Base-by-base conservation (phyloP, 768 basidiomycete genomes). In the Termitomyces sp. region DNA sequence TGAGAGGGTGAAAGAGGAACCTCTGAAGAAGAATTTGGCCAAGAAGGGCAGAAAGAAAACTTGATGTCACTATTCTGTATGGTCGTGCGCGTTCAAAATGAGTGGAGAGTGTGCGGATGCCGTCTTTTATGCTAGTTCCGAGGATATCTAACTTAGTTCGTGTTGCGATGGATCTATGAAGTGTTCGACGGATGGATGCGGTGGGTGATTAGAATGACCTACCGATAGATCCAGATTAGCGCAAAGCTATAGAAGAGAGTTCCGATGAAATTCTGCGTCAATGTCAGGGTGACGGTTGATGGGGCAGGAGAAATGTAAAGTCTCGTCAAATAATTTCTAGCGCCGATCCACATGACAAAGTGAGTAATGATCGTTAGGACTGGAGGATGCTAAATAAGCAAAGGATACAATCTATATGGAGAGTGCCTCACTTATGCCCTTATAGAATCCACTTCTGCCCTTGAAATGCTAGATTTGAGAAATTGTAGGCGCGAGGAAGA, bases 71-170 rank as follows among this genome's bases (percentile, higher is more conserved):
- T 49, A 86, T 63, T 25, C 74, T 68, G 80, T 83, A 83, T 2
- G 81, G 85, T 21, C 73, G 75, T n/a, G 74, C 72, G 41, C 79
- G 76, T 64, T 86, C 84, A n/a, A 80, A 79, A 12, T 77, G 77
- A 0, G 84, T 84, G 56, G 84, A 73, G 27, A 86, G 72, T 50
- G 80, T 61, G 23, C 76, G 76, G 9, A 86, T 68, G 16, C 83
- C 77, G 55, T 76, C 71, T 21, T 76, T 63, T 3, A 72, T 70
- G 40, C 72, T 63, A 2, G 72, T 70, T 32, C 73, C 68, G 61
- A 80, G 72, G 52, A 71, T 78, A 8, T 81, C 79, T 9, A 86
- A 67, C 59, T 74, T 79, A 62, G 79, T 76, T 0, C 81, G 82
- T 0, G 84, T 86, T 5, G 77, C 78, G 47, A 86, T 82, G 4